Evolutionary conservation across 768 basidiomycete species (phyloP), one percentile per base, ranked within the genome.

Genomic region (Amylocystis lapponica): DNA sequence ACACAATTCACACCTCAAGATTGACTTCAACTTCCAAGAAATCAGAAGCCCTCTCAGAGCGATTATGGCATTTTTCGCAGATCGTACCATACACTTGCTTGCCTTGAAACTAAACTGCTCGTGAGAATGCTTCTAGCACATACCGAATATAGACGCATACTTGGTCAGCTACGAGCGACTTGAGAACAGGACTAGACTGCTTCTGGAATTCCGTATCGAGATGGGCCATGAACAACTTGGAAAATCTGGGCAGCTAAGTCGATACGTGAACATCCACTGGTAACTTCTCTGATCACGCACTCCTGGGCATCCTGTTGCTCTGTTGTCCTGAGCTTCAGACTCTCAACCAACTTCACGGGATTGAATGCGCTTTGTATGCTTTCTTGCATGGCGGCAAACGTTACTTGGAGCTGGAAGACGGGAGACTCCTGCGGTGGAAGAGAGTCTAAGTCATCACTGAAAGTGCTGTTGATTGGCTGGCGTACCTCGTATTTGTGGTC

Each of bases 221-320:
- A 56, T 92, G 84, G 11, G 81, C 80, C 78, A 97, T 86, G 64
- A 97, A 95, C 14, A 97, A 74, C 55, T 97, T 97, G 2, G 90
- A 92, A 59, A 97, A 95, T 58, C 92, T 94, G 57, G 1, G 36
- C 5, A 19, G 14, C 16, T 38, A 25, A n/a, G n/a, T n/a, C n/a
- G n/a, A n/a, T n/a, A n/a, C n/a, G n/a, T n/a, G n/a, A 6, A 29
- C 17, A n/a, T 19, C 21, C 11, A 22, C 14, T n/a, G 7, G n/a
- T n/a, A n/a, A n/a, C 29, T n/a, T n/a, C n/a, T 25, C 43, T 19
- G 16, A 30, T 20, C 21, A 59, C 79, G 41, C 56, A 96, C 91
- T 98, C 95, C 64, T 94, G 91, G 23, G 95, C 93, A 66, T 98
- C 95, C 64, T 97, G 94, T 57, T 98, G 95, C 57, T 96, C 88